Conservation (phyloP, 2,329 filamentous ascomycete species). For the Xylaria sp. region DNA sequence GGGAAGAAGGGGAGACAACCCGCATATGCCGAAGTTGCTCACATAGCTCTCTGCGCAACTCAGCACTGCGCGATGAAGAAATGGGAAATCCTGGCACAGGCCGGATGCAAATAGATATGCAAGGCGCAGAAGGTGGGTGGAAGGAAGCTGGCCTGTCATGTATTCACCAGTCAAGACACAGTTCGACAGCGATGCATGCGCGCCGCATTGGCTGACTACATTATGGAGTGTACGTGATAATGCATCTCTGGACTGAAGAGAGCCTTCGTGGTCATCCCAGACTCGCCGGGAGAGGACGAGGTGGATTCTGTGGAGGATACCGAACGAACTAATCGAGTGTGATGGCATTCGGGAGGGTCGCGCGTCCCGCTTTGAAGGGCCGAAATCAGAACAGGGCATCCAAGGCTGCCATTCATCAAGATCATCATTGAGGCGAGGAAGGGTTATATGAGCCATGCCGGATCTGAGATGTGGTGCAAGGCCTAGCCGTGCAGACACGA, state of each 20-base stretch:
- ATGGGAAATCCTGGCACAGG: conserved; percentile 22
- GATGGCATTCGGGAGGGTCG: conserved; percentile 39
- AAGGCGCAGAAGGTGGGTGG: conserved; percentile 39
- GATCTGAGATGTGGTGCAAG: conserved; percentile 61
- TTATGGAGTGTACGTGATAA: conserved; percentile 35
- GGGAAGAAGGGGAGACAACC: conserved; percentile 38
- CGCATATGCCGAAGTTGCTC: conserved; percentile 38
- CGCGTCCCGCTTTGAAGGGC: conserved; percentile 34
- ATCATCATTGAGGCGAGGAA: conserved; percentile 70
- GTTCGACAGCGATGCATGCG: conserved; percentile 23
- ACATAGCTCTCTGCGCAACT: conserved; percentile 40
- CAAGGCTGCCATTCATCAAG: conserved; percentile 81
- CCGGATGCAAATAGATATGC: conserved; percentile 36
- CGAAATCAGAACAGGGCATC: conserved; percentile 62
- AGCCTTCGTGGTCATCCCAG: conserved; percentile 13
- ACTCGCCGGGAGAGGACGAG: conserved; percentile 34
- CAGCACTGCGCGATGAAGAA: conserved; percentile 28
- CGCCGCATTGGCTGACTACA: conserved; percentile 30
- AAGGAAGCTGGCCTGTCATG: conserved; percentile 36
- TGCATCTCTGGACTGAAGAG: conserved; percentile 23
- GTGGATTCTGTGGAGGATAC: conserved; percentile 39
- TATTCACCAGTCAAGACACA: conserved; percentile 38
- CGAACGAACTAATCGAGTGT: conserved; percentile 42
- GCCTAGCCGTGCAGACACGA: conserved; percentile 64
- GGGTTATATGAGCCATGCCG: conserved; percentile 57